Evolutionary conservation across 371 early-diverging fungal species (phyloP).

Genomic region (Mortierella sp.): DNA sequence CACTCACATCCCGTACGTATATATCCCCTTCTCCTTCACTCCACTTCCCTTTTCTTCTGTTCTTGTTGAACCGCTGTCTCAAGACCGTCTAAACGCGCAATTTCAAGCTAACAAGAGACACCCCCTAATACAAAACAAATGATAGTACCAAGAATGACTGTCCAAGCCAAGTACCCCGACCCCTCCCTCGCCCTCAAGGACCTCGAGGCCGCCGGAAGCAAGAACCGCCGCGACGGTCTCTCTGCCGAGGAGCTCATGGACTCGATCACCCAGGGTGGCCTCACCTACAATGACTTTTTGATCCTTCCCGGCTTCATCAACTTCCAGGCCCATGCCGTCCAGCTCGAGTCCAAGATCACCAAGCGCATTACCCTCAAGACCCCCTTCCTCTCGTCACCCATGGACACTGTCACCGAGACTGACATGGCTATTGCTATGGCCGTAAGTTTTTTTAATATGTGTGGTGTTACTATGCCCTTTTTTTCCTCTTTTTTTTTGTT

Average conservation of each 20-base stretch:
- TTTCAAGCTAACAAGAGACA: too few species aligned
- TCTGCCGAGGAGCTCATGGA: conserved; percentile 83
- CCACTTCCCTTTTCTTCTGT: not conserved
- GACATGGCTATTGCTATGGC: conserved; percentile 99
- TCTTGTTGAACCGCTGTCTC: not conserved
- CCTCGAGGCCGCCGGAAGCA: conserved; percentile 53
- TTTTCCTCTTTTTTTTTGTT: not conserved
- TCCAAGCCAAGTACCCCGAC: conserved; percentile 59
- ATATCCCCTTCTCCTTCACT: not conserved
- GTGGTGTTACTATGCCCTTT: not conserved
- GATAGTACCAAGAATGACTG: conserved; percentile 24
- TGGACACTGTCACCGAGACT: conserved; percentile 98
- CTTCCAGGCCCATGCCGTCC: conserved; percentile 88
- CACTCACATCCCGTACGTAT: conserved; percentile 14
- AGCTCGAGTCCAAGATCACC: conserved; percentile 88
- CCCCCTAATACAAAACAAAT: conserved; percentile 7
- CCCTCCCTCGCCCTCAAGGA: conserved; percentile 61
- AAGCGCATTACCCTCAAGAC: conserved; percentile 90
- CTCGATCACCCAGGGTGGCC: conserved; percentile 81
- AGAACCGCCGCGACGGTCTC: conserved; percentile 78
- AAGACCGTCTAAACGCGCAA: conserved; percentile 5
- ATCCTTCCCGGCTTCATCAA: conserved; percentile 96
- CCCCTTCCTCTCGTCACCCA: conserved; percentile 95
- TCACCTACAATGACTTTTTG: conserved; percentile 98
- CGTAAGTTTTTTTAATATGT: conserved; percentile 62